Evolutionary conservation across 176 grass and related monocot species (phyloP), one percentile per base, ranked within the genome.

Genomic region (Juncus effusus): DNA sequence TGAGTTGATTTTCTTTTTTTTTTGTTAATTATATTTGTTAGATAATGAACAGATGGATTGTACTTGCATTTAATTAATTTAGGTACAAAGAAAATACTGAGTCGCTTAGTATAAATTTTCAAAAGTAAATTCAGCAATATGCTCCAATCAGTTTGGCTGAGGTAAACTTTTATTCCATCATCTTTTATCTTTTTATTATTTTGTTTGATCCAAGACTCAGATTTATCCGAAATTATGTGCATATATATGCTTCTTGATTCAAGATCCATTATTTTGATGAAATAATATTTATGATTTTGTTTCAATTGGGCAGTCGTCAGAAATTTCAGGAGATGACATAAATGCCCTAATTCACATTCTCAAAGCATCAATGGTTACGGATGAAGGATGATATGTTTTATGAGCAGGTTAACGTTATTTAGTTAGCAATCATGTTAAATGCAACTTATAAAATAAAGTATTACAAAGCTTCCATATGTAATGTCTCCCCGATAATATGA

Each of bases 121-220:
- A 96, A 83, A 91, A 96, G 59, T 64, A 91, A 80, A 86, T 91
- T 51, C 80, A 51, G 40, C 79, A 74, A 74, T 96, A 96, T 77
- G 74, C 84, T 75, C 79, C 84, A 37, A 83, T 96, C 41, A 65
- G 81, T 79, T 65, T 96, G 87, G 79, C 82, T 67, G 85, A 88
- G 77, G 87, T 83, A 84, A 62, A 59, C 19, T 62, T 70, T 49
- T 61, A n/a, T 60, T 70, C 28, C 14, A 42, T 37, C 50, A 50
- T 73, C 61, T 76, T 2, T 60, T 54, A 54, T 57, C 35, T 75
- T 28, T 28, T 28, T 60, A 28, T 28, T 2, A 36, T 69, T 71
- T 78, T 61, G 38, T 62, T 74, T 79, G 12, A 69, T 69, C 10
- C 38, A 69, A n/a, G 5, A 39, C 7, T n/a, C n/a, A n/a, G n/a